Percentiles rank a stretch among this genome's conserved stretches.
Evolutionary conservation across 2,329 filamentous ascomycete species (phyloP).

Genomic region (Apiospora malaysiana): DNA sequence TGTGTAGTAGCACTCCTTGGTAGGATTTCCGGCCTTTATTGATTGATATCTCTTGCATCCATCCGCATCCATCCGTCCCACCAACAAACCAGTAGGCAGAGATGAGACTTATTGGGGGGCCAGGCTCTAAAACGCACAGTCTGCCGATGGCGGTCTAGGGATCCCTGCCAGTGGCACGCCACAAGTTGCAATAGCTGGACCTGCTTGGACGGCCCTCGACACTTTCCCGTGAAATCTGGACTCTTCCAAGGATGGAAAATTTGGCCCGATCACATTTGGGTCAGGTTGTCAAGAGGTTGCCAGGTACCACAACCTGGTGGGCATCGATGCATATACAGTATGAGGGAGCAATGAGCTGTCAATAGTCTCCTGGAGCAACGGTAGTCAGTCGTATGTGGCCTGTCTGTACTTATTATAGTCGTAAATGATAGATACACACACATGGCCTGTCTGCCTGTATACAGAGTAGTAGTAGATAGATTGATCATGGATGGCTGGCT

Average conservation of each 20-base stretch:
- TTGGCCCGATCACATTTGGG: background rate
- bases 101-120: constrained; percentile 11
- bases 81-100: constrained; percentile 16
- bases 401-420: no score
- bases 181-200: constrained; percentile 10
- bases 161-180: constrained; percentile 11
- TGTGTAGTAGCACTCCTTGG: background rate
- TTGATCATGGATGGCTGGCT: no score
- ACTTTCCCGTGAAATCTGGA: background rate
- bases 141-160: constrained; percentile 15
- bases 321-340: background rate
- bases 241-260: constrained; percentile 4
- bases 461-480: no score
- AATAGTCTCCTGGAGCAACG: constrained; percentile 11
- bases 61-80: constrained; percentile 13
- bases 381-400: no score
- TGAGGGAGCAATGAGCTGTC: background rate
- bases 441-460: no score
- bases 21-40: background rate
- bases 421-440: no score
- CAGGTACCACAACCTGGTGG: constrained; percentile 4
- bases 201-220: background rate
- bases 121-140: constrained; percentile 18
- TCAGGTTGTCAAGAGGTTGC: background rate
- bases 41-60: constrained; percentile 18